These are phyloP conservation scores for Cardamine chenopodiifolia DNA, from an alignment of 345 rosid species.

Conservation along the genomic window DNA sequence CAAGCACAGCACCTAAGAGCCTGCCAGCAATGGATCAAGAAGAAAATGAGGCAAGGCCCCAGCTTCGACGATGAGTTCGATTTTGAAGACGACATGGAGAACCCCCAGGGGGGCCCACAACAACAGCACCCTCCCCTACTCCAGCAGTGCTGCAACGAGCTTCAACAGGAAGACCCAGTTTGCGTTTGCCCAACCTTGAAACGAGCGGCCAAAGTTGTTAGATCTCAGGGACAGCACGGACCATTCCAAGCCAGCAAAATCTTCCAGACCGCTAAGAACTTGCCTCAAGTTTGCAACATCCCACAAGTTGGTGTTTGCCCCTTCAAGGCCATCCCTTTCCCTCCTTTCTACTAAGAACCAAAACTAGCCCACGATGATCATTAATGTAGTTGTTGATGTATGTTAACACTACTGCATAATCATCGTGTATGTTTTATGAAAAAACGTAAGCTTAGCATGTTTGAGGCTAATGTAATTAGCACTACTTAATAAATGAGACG, in stretches of 20 bases:
- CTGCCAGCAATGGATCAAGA: conserved; percentile 19
- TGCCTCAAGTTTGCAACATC: conserved; percentile 28
- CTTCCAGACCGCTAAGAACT: conserved; percentile 3
- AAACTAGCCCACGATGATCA: not conserved
- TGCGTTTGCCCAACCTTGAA: conserved; percentile 38
- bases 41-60: not conserved
- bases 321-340: conserved; percentile 21
- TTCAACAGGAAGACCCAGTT: not conserved
- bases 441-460: not conserved
- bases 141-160: conserved; percentile 36
- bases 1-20: conserved; percentile 18
- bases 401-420: conserved; percentile 14
- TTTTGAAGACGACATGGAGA: conserved; percentile 25
- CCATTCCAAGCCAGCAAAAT: not conserved
- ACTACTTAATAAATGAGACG: conserved; percentile 13
- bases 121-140: not conserved
- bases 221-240: conserved; percentile 22
- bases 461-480: conserved; percentile 29
- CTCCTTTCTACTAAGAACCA: conserved; percentile 22
- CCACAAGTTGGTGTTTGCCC: conserved; percentile 25
- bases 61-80: conserved; percentile 28
- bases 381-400: not conserved
- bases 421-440: not conserved
- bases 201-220: conserved; percentile 9
- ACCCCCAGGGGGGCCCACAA: conserved; percentile 1